Conservation (phyloP, 1,284 basidiomycete genomes). For the Phlebopus sp. region DNA sequence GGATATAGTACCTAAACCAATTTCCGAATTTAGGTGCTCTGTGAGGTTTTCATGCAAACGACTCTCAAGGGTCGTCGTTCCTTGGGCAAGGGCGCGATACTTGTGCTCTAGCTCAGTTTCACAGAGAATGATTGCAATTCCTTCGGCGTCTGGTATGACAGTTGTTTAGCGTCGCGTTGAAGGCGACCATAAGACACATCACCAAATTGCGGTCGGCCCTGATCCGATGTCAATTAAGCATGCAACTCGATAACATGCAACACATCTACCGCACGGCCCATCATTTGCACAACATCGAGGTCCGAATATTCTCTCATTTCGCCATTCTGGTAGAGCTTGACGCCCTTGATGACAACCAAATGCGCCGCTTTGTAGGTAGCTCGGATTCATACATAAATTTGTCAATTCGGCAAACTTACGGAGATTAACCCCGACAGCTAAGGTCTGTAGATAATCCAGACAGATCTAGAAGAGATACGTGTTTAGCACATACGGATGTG, state of each 20-base stretch:
- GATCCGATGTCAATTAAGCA: slow-evolving; percentile 9
- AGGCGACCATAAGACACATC: slow-evolving; percentile 8
- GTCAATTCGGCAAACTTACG: slow-evolving; percentile 45
- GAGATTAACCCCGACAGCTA: slow-evolving; percentile 87
- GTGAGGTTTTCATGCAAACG: slow-evolving; percentile 79
- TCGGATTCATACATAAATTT: slow-evolving; percentile 1
- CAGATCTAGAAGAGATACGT: slow-evolving; percentile 1
- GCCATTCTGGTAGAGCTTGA: slow-evolving; percentile 68
- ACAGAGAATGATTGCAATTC: slow-evolving; percentile 77
- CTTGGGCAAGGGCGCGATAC: slow-evolving; percentile 64
- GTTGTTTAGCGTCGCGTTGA: slow-evolving; percentile 7
- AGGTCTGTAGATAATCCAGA: slow-evolving; percentile 48
- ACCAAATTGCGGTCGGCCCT: slow-evolving; percentile 95
- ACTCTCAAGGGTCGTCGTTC: slow-evolving; percentile 77
- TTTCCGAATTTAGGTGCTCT: slow-evolving; percentile 92
- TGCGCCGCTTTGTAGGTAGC: slow-evolving; percentile 56
- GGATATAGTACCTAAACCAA: slow-evolving; percentile 79
- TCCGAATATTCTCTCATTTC: slow-evolving; percentile 73
- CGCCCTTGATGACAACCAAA: slow-evolving; percentile 80
- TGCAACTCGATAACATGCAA: background rate
- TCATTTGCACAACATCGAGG: slow-evolving; percentile 83
- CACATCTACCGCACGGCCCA: slow-evolving; percentile 70
- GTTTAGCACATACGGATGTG: slow-evolving; percentile 56
- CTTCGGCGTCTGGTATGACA: slow-evolving; percentile 62
- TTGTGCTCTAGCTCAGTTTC: slow-evolving; percentile 71